phyloP scores from a whole-genome alignment of 116 monocot genomes.

The Iris pallida region DNA sequence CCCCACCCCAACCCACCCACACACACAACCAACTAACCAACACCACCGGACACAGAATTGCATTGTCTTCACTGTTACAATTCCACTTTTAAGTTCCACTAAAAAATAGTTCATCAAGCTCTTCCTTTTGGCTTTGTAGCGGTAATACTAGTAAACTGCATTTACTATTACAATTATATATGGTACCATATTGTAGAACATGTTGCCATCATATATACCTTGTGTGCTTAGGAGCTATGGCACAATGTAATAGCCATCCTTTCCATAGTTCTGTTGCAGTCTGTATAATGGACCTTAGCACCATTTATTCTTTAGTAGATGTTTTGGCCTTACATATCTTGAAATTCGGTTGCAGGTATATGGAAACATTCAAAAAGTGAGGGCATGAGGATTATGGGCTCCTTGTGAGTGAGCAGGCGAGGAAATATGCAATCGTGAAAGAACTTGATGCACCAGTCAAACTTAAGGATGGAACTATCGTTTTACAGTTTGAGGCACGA shows the following conservation, averaged over 20 bases:
- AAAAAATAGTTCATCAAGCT: no score
- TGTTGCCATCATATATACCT: conserved; percentile 38
- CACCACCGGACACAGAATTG: no score
- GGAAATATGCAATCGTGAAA: conserved; percentile 75
- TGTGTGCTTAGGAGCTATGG: conserved; percentile 44
- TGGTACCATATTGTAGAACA: conserved; percentile 51
- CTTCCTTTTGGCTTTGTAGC: no score
- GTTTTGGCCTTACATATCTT: conserved; percentile 31
- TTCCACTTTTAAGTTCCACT: no score
- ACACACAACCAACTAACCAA: no score
- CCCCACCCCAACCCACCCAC: no score
- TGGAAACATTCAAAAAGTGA: conserved; percentile 88
- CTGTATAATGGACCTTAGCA: neutral
- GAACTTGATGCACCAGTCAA: conserved; percentile 41
- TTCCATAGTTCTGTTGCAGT: no score
- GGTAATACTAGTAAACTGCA: no score
- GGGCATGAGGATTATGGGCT: conserved; percentile 76
- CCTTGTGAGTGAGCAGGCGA: conserved; percentile 75
- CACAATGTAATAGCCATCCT: conserved; percentile 24
- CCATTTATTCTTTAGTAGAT: conserved; percentile 22
- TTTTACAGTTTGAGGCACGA: conserved; percentile 70
- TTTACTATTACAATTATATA: no score
- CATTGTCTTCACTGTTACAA: no score
- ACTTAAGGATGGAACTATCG: conserved; percentile 51
- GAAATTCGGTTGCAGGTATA: conserved; percentile 39